Base-by-base conservation (phyloP, 352 stramenopile species). In the Pythium sukuiense region DNA sequence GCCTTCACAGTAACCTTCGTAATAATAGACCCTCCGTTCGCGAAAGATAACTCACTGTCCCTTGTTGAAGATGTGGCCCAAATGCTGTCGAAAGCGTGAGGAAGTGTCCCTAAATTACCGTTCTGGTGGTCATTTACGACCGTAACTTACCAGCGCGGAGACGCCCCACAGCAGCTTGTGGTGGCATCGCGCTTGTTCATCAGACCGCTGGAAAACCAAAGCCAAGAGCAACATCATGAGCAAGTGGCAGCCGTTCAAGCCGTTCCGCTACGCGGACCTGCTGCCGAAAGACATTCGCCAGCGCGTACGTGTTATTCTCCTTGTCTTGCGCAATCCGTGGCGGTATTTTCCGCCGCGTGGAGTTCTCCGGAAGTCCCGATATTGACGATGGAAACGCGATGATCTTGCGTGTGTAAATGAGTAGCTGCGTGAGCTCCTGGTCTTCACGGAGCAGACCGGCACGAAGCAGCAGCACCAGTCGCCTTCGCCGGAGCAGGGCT, bases 221-320 rank as follows among this genome's bases (percentile, higher is more conserved):
- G 14, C 30, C 32, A 59, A 59, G 41, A 48, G 63, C 45, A 24
- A 46, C 39, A 81, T 32, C 58, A 93, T 88, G 79, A 93, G 79
- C 80, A 83, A 87, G 72, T 95, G 82, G 81, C 79, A 91, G 74
- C 86, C 86, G 30, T 95, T 93, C 71, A 88, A 91, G 72, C 83
- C 82, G 71, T 93, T 92, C 71, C 70, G 79, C 74, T 90, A 89
- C 73, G 71, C 87, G 72, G 80, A 85, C 29, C 72, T 92, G 55
- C 74, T 95, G 71, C 80, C 84, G 49, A 74, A 75, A 18, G 75
- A 84, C 50, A 66, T 91, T 59, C 86, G 86, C 56, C 75, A 89
- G 72, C 89, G 88, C 70, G 80, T 90, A 59, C 46, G 26, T 56
- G 29, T 26, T 56, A 43, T 8, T 20, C 13, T 18, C 1, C 52